Evolutionary conservation across 169 alveolate species (phyloP), one percentile per base, ranked within the genome.

Genomic region (Plasmodium reichenowi): DNA sequence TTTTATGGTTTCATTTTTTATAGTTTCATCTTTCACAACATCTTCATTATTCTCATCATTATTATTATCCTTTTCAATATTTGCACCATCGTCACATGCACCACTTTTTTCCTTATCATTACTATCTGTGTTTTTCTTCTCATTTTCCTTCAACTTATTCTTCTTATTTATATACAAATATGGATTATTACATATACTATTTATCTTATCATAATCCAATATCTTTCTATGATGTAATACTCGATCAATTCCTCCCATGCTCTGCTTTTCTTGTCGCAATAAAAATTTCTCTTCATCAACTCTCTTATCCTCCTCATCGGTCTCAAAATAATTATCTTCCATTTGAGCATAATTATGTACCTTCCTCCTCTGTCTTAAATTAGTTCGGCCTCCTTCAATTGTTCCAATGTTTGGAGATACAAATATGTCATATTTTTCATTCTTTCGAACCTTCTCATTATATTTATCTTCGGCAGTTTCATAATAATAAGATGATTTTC

Each of bases 231-330:
- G 96, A 70, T 88, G 93, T 4, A 94, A 58, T 7, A 94, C 93
- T 3, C 95, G 89, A 91, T 94, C 96, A 9, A 94, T 93, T 15
- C 96, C 96, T 22, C 96, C 96, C 88, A 70, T 85, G 48, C 76
- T 54, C 59, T 91, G 93, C 71, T 88, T 88, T 72, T 90, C 94
- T 43, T 62, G 89, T 29, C 54, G 78, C 60, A 88, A 88, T 62
- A 72, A 64, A 54, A 38, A 17, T 38, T 86, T 86, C n/a, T 86
- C 92, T 47, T 86, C 92, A 64, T 86, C 92, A 2, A 86, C 87
- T 54, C 72, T 86, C 10, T 86, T 86, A 54, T 86, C 92, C 45
- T 86, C 92, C 45, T 86, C 92, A 45, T 86, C 92, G 3, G 92
- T 86, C 26, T 86, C 92, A 22, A 45, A 86, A 58, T 86, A 86